Base-by-base conservation (phyloP, 179 eudicot species). In the Silene coronaria region DNA sequence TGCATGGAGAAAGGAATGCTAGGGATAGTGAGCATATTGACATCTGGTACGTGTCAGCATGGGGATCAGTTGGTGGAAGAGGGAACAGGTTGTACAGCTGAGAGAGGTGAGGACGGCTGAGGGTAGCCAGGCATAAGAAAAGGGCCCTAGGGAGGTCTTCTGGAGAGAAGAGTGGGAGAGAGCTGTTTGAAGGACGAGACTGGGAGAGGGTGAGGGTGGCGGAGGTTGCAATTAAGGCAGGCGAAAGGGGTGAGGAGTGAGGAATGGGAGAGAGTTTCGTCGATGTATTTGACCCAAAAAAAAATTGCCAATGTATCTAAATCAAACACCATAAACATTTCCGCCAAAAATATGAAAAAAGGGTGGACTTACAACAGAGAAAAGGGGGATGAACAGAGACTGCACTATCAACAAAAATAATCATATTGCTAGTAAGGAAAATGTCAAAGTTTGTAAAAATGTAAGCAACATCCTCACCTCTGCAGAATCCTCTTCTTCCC, bases 401-500 rank as follows among this genome's bases (percentile, higher is more conserved):
- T 46, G n/a, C 32, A 70, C 28, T 38, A 42, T 28, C 21, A 38
- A 38, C 23, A 58, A n/a, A 30, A 34, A 32, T 14, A 77, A 9
- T 72, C 48, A 2, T 26, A 72, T 14, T 14, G 24, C 51, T 32
- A 60, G 68, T 38, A 21, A 63, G 53, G 58, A 23, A 28, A 42
- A 48, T 23, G 34, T 77, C 22, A 19, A 19, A 80, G 3, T 10
- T 60, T 45, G 55, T 16, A 51, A 32, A 46, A 55, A 27, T 57
- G n/a, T 13, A 51, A 17, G 19, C 67, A 71, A 70, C 67, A 65
- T 61, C 75, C 62, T 83, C 77, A 95, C 99, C 97, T 93, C 99
- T 2, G 99, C 90, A 69, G 99, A 95, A 79, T 82, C 81, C 82
- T 95, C 99, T 84, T 95, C 99, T 65, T 95, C 97, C 99, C 97